Evolutionary conservation across 73 alveolate genomes (phyloP).

Genomic region (Urostyla sp.): DNA sequence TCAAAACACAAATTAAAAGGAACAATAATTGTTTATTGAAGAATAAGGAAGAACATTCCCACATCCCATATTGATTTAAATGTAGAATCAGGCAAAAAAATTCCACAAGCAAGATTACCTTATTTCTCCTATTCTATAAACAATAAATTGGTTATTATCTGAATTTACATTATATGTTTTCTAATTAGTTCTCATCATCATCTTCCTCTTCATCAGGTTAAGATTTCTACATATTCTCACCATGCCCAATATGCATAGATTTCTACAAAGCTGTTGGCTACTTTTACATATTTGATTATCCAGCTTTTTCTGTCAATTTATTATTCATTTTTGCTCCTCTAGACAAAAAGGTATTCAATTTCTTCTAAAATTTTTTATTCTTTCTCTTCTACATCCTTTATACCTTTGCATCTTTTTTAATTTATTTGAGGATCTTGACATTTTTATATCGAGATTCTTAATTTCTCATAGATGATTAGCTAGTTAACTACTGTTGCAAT

Average conservation of each 20-base stretch:
- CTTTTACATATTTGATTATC: not conserved
- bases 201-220: slow-evolving; percentile 7
- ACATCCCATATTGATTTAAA: slow-evolving; percentile 60
- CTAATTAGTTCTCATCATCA: slow-evolving; percentile 12
- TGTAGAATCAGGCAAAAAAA: slow-evolving; percentile 57
- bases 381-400: slow-evolving; percentile 17
- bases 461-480: slow-evolving; percentile 1
- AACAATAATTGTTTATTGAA: slow-evolving; percentile 49
- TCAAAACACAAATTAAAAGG: slow-evolving; percentile 65
- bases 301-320: not conserved
- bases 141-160: not conserved
- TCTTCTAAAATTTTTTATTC: slow-evolving; percentile 14
- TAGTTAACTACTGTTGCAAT: not conserved
- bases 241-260: no score
- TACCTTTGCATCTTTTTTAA: slow-evolving; percentile 11
- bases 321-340: slow-evolving; percentile 21
- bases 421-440: slow-evolving; percentile 25
- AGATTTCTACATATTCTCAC: not conserved
- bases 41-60: slow-evolving; percentile 30
- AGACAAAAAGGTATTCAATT: slow-evolving; percentile 5
- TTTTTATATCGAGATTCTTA: not conserved
- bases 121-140: not conserved
- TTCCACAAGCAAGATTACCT: slow-evolving; percentile 2
- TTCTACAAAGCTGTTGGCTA: no score
- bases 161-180: not conserved